Base-by-base conservation (phyloP, 306 rosid genomes). In the Fragaria iinumae region DNA sequence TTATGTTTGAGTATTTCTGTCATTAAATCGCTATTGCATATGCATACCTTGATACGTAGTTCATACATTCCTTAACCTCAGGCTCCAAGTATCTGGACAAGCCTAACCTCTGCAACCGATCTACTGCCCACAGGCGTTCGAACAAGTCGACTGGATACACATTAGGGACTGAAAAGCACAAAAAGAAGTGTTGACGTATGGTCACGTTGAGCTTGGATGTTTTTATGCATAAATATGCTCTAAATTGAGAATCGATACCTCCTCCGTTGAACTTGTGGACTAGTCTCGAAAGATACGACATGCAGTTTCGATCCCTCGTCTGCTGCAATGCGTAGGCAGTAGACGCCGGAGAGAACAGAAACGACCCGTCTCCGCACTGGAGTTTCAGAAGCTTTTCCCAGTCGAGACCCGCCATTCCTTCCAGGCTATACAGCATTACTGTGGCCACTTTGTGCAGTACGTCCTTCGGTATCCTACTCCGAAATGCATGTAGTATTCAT, bases 261-360 rank as follows among this genome's bases (percentile, higher is more conserved):
- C 98, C 98, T 10, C 98, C 98, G 74, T 89, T 88, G 82, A 95
- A 95, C 78, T 50, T 87, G 6, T 55, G 63, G 73, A 90, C 87
- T 0, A 78, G 77, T 39, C 81, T 82, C 6, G 86, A 75, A 81
- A 95, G 80, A 79, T 95, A 95, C 4, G 52, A 76, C 70, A 92
- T 86, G 81, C 97, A 92, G 60, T 88, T 92, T 8, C 70, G 56
- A 56, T 95, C 87, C 73, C 74, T 87, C 36, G 97, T 92, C 78
- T 89, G 88, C 87, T 86, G 89, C 80, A 92, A 84, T 7, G 97
- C 99, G 57, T 81, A 95, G 83, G 99, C 97, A 47, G 99, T 95
- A 81, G 99, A 89, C n/a, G 99, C 88, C 13, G 99, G 99, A 65
- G 98, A 95, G 67, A 80, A 88, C 83, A 95, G 76, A 87, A 95